phyloP scores from a whole-genome alignment of 108 stramenopile species.

The Cyclostephanos tholiformis region DNA sequence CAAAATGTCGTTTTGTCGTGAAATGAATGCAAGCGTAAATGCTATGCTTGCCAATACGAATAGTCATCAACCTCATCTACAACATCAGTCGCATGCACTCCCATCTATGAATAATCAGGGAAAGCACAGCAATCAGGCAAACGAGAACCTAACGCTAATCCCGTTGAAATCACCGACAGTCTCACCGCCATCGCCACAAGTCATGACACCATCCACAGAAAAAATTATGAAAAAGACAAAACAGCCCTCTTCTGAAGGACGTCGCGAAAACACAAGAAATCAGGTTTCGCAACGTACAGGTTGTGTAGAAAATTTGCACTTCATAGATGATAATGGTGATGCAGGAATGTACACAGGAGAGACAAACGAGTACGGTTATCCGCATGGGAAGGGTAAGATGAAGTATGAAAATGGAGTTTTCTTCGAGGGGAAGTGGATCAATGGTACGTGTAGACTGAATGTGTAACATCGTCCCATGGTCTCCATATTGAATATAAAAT shows the following conservation, averaged over 20 bases:
- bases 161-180: too few relatives aligned
- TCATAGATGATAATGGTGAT: constrained; percentile 23
- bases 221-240: neutral
- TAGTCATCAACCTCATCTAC: neutral
- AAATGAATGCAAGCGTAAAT: neutral
- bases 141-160: too few relatives aligned
- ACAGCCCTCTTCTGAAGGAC: neutral
- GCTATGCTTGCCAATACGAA: neutral
- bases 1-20: neutral
- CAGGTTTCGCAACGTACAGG: too few relatives aligned
- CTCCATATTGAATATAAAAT: too few relatives aligned
- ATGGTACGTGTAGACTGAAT: too few relatives aligned
- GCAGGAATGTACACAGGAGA: constrained; percentile 31
- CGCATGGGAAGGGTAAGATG: constrained; percentile 29
- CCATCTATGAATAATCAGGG: too few relatives aligned
- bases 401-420: constrained; percentile 28
- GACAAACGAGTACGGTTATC: constrained; percentile 15
- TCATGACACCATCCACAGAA: neutral
- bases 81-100: too few relatives aligned
- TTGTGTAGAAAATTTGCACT: constrained; percentile 24
- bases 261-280: neutral
- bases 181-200: neutral
- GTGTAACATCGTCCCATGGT: too few relatives aligned
- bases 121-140: too few relatives aligned
- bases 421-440: constrained; percentile 33